Evolutionary conservation across 2,329 filamentous ascomycete species (phyloP), one percentile per base, ranked within the genome.

Genomic region (Daldinia sp.): DNA sequence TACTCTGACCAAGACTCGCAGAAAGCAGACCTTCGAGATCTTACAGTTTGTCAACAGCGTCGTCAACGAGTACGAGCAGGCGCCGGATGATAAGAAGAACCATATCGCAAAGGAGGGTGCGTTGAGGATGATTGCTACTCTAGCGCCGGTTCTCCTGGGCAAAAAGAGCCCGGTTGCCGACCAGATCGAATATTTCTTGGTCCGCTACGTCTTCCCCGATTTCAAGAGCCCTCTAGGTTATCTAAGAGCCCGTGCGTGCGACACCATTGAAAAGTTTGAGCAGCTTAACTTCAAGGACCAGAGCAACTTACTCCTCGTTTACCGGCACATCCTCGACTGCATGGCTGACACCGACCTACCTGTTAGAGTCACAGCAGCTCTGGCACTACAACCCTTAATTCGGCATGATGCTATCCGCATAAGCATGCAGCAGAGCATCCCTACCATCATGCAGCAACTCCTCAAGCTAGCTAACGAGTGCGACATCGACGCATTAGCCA

Each of bases 101-200:
- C 93, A 97, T 66, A 87, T 97, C 60, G 93, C 96, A 79, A 99
- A 99, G 85, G 96, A 99, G 81, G 96, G 96, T 76, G 96, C 96
- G 54, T 82, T 99, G 77, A 89, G 96, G 69, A 98, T 99, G 93
- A 98, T 99, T 77, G 96, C 94, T 28, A 98, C 95, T 0, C 84
- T 99, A 53, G 93, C 96, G 0, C 93, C 93, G 35, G 95, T 99
- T 59, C 97, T 99, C 55, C 86, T 99, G 39, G 93, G 94, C 74
- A 99, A 98, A 87, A 98, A 98, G 87, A 98, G 94, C 77, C 96
- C 96, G 0, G 98, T 99, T 73, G 96, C 95, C 39, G 92, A 97
- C 77, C 94, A 98, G 81, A 94, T 98, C 64, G 96, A 99, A 81
- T 98, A 97, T 81, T 99, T 99, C 86, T 92, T 99, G 73, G 95